Conservation (phyloP, 2,329 filamentous ascomycete genomes). For the Cytospora mali region DNA sequence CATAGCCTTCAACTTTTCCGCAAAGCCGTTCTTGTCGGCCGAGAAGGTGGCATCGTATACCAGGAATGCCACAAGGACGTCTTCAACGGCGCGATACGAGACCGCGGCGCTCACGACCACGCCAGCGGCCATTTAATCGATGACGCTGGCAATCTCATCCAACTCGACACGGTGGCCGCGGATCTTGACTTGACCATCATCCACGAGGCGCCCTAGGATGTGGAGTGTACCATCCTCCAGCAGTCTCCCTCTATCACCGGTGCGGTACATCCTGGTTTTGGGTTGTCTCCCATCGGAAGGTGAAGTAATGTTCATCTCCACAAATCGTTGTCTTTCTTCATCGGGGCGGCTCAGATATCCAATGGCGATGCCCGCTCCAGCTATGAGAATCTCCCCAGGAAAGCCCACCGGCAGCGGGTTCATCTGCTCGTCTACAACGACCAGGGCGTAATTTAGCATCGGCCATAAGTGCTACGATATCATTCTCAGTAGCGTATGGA, state of each 20-base stretch:
- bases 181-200: constrained; percentile 50
- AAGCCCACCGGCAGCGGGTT: constrained; percentile 38
- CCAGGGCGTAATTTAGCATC: constrained; percentile 40
- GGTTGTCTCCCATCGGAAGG: not conserved
- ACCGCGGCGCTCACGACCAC: constrained; percentile 8
- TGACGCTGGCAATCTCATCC: constrained; percentile 33
- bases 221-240: constrained; percentile 38
- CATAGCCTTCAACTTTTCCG: constrained; percentile 11
- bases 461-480: not conserved
- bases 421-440: constrained; percentile 43
- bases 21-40: not conserved
- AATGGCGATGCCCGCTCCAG: constrained; percentile 42
- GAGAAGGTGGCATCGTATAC: not conserved
- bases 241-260: constrained; percentile 44
- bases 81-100: not conserved
- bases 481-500: constrained; percentile 8
- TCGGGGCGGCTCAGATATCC: constrained; percentile 42
- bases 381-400: constrained; percentile 44
- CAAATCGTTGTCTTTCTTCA: constrained; percentile 17
- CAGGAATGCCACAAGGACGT: constrained; percentile 7
- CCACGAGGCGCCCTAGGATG: constrained; percentile 40
- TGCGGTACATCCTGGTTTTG: constrained; percentile 39
- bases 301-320: not conserved
- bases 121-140: not conserved
- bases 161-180: constrained; percentile 38